phyloP scores from a whole-genome alignment of 257 asterid species.

The Salvia miltiorrhiza region DNA sequence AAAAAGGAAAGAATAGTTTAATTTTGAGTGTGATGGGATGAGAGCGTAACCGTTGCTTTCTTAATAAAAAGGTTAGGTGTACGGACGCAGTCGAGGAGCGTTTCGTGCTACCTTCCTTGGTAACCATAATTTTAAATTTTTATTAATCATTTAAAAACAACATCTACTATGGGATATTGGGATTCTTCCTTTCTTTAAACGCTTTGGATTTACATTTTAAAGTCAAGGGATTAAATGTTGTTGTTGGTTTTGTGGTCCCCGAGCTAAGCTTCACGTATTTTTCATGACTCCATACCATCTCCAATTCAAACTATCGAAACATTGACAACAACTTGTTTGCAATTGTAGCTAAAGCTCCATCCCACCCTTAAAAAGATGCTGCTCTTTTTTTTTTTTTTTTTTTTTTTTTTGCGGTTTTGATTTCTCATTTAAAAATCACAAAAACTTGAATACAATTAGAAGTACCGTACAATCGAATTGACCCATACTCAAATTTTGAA shows the following conservation, averaged over 20 bases:
- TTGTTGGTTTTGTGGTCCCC: slow-evolving; percentile 5
- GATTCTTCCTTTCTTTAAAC: neutral
- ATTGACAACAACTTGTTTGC: too few species aligned
- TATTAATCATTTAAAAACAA: neutral
- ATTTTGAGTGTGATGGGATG: too few species aligned
- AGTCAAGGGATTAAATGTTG: neutral
- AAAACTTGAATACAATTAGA: too few species aligned
- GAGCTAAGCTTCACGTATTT: neutral
- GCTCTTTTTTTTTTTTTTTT: too few species aligned
- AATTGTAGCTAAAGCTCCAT: too few species aligned
- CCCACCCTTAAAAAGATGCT: too few species aligned
- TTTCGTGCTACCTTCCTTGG: slow-evolving; percentile 28
- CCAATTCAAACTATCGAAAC: neutral
- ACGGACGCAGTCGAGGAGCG: slow-evolving; percentile 48
- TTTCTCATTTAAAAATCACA: too few species aligned
- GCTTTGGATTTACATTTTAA: neutral
- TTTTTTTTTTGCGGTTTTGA: too few species aligned
- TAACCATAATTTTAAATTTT: neutral
- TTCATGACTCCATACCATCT: neutral
- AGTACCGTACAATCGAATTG: too few species aligned
- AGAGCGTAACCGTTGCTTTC: slow-evolving; percentile 14
- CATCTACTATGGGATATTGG: neutral
- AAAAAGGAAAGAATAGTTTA: neutral
- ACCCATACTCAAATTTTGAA: too few species aligned
- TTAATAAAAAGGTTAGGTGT: slow-evolving; percentile 34